Conservation (phyloP, 768 basidiomycete species). For the Ramaria rubella region DNA sequence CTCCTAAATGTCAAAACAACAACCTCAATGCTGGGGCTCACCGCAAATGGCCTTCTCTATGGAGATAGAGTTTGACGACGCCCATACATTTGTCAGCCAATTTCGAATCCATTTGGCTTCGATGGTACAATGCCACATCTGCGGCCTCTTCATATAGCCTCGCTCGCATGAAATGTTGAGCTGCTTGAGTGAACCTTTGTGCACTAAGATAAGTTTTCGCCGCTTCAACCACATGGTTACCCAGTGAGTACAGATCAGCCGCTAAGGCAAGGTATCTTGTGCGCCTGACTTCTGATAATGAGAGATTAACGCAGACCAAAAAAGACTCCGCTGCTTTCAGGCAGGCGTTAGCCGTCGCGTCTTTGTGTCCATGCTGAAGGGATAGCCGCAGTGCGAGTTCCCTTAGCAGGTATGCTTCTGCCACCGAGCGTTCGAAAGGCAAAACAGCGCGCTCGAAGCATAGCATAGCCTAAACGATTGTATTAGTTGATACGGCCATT, state of each 20-base stretch:
- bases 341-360: conserved; percentile 31
- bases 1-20: not conserved
- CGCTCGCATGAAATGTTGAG: conserved; percentile 42
- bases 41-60: conserved; percentile 32
- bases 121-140: conserved; percentile 33
- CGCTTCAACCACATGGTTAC: conserved; percentile 35
- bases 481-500: not conserved
- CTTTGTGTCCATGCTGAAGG: conserved; percentile 19
- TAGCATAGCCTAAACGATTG: conserved; percentile 37
- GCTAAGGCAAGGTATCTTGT: conserved; percentile 36
- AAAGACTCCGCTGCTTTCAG: conserved; percentile 45
- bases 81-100: conserved; percentile 33
- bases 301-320: conserved; percentile 29
- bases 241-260: conserved; percentile 41
- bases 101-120: conserved; percentile 23
- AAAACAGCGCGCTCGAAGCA: conserved; percentile 45
- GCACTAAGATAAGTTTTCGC: conserved; percentile 39
- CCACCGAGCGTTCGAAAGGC: conserved; percentile 37
- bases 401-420: conserved; percentile 48
- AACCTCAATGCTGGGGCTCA: conserved; percentile 18
- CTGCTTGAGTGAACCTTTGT: conserved; percentile 37
- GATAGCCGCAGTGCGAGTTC: conserved; percentile 39
- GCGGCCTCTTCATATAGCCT: conserved; percentile 50
- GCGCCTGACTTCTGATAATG: conserved; percentile 12
- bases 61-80: conserved; percentile 42